A percentile compares a stretch with the other conserved stretches of the same genome.
Evolutionary conservation across 2,329 filamentous ascomycete species (phyloP).

Genomic region (Arthroderma sp.): DNA sequence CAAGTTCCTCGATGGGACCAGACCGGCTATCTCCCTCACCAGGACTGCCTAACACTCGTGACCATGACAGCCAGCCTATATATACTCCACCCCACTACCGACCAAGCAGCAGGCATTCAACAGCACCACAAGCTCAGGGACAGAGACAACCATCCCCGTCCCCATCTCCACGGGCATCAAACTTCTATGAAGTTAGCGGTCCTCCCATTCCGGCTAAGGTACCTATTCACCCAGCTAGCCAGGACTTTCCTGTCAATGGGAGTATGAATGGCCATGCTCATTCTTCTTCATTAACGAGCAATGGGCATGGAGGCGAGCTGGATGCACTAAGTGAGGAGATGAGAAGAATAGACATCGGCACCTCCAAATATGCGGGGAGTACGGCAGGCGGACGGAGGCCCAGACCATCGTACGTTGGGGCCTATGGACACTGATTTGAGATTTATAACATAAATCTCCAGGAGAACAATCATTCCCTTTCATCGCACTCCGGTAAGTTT

Average conservation of each 20-base stretch:
- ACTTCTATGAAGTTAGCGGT: constrained; percentile 21
- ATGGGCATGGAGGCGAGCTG: constrained; percentile 18
- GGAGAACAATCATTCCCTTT: too few relatives aligned
- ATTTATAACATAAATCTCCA: too few relatives aligned
- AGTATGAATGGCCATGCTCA: background rate
- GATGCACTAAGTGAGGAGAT: constrained; percentile 47
- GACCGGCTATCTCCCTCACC: constrained; percentile 14
- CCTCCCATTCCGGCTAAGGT: constrained; percentile 33
- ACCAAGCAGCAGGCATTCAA: background rate
- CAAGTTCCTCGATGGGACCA: constrained; percentile 11
- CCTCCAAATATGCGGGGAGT: background rate
- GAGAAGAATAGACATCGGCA: constrained; percentile 37
- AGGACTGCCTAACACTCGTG: constrained; percentile 6
- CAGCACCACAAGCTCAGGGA: background rate
- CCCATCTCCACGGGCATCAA: constrained; percentile 18
- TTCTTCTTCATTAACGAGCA: constrained; percentile 1
- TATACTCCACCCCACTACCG: constrained; percentile 4
- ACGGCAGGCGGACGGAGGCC: constrained; percentile 2
- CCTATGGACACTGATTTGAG: constrained; percentile 4
- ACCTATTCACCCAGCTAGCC: constrained; percentile 22
- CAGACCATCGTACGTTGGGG: constrained; percentile 2
- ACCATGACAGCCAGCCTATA: constrained; percentile 1
- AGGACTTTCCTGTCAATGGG: constrained; percentile 15
- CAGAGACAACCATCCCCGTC: constrained; percentile 10
- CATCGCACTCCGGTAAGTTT: too few relatives aligned